Conservation (phyloP, 805 yeast genomes). For the Kodamaea kakaduensis region DNA sequence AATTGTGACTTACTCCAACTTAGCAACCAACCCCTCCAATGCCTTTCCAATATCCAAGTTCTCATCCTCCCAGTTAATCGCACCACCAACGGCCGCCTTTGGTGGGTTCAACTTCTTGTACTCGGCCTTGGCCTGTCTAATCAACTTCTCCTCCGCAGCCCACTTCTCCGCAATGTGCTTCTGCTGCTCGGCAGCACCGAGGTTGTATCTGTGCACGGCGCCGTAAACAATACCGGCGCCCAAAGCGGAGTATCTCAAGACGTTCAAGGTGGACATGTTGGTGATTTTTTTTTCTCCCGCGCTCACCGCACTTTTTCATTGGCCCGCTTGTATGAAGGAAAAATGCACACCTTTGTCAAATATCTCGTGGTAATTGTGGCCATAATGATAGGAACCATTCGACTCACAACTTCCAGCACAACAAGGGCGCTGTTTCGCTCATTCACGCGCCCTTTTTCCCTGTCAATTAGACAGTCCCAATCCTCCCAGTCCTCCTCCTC, state of each 20-base stretch:
- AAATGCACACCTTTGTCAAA: conserved; percentile 8
- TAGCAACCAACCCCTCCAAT: conserved; percentile 61
- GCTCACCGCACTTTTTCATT: conserved; percentile 5
- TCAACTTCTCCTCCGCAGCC: conserved; percentile 66
- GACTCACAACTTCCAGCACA: conserved; percentile 5
- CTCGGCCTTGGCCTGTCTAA: conserved; percentile 85
- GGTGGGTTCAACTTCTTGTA: conserved; percentile 61
- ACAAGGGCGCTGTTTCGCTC: conserved; percentile 10
- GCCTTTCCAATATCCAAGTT: conserved; percentile 79
- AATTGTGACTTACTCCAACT: conserved; percentile 42
- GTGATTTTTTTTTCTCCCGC: conserved; percentile 6
- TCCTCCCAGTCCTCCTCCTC: conserved; percentile 12
- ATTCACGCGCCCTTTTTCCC: conserved; percentile 17
- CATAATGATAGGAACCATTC: conserved; percentile 16
- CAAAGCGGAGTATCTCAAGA: conserved; percentile 88
- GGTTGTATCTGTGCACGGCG: conserved; percentile 71
- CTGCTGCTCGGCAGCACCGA: conserved; percentile 57
- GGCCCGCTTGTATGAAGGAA: conserved; percentile 6
- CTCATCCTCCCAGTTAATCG: conserved; percentile 79
- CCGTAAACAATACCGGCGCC: conserved; percentile 89
- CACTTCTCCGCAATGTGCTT: conserved; percentile 56
- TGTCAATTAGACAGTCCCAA: conserved; percentile 15
- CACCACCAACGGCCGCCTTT: conserved; percentile 40
- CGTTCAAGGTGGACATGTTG: conserved; percentile 48
- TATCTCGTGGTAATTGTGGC: conserved; percentile 15